These are phyloP conservation scores for Myxozyma sirexii DNA, from an alignment of 805 yeast species.

Conservation along the genomic window DNA sequence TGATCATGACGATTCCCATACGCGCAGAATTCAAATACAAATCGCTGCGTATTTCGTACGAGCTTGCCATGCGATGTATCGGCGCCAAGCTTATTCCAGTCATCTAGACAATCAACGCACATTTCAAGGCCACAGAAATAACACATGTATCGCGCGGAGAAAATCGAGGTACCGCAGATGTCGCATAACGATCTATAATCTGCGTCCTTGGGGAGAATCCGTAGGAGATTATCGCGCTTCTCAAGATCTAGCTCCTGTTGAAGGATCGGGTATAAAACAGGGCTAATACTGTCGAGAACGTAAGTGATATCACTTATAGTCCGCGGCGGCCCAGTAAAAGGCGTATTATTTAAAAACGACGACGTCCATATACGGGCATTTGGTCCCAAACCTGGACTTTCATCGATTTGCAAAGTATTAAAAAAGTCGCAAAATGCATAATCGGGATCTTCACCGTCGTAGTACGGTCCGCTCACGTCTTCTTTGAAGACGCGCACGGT, in stretches of 20 bases:
- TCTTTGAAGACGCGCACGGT: constrained; percentile 28
- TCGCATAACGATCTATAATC: constrained; percentile 33
- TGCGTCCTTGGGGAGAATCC: constrained; percentile 25
- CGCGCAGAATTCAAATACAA: constrained; percentile 30
- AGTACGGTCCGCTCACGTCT: constrained; percentile 20
- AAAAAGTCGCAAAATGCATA: constrained; percentile 23
- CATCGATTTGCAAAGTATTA: neutral
- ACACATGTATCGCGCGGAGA: constrained; percentile 30
- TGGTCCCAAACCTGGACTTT: neutral
- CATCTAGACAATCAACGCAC: constrained; percentile 28
- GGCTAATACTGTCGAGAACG: constrained; percentile 21
- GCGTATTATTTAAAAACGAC: neutral
- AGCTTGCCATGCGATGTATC: constrained; percentile 10
- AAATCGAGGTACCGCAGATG: constrained; percentile 28
- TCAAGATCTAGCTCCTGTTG: constrained; percentile 21
- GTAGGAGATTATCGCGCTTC: constrained; percentile 10
- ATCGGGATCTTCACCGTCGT: constrained; percentile 25
- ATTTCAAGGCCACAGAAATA: constrained; percentile 32
- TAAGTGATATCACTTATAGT: constrained; percentile 7
- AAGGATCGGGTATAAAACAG: constrained; percentile 4
- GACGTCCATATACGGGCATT: constrained; percentile 3
- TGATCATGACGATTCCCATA: constrained; percentile 27
- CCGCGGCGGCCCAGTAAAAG: constrained; percentile 17
- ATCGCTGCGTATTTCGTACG: constrained; percentile 26
- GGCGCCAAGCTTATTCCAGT: constrained; percentile 25